Evolutionary conservation across 768 basidiomycete species (phyloP), one percentile per base, ranked within the genome.

Genomic region (Hirschioporus abietinus): DNA sequence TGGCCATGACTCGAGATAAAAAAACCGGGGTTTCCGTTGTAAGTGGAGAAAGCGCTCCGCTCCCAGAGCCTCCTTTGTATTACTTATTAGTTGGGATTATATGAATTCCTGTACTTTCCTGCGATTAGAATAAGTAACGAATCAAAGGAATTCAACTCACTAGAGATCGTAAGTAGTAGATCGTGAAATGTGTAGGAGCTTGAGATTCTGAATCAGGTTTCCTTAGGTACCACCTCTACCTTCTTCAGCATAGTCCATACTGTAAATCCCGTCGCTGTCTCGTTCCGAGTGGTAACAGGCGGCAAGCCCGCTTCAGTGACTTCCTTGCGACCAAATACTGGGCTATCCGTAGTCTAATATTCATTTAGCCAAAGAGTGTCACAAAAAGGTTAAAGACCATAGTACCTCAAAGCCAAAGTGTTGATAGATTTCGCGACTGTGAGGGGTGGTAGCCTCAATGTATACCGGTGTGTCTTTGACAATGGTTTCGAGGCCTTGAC

Each of bases 371-470:
- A 5, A 52, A 2, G 12, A 10, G 1, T 52, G 30, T 3, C 12
- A 52, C 12, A 10, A 20, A 10, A 20, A 20, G 20, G 6, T 52
- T 15, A 20, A 52, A 3, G 42, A 20, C 3, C 42, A 15, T 20
- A 15, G 4, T 20, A 71, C 69, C 68, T 72, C 68, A 61, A 74
- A 74, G 1, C 72, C 73, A 25, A 65, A 64, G 34, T 68, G 73
- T 10, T 60, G 35, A 63, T 72, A 72, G 15, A 71, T 69, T 25
- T 71, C 70, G n/a, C 70, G 65, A 17, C 68, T 66, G n/a, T 52
- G 63, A 1, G 66, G 42, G 26, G 71, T 69, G 34, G 69, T 67
- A 9, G 72, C 67, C 52, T 73, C 70, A 26, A 72, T 60, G 23
- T 67, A 63, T 10, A 72, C 64, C 0, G 71, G 68, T 58, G 69